Percentiles rank a stretch among this genome's conserved stretches.
Conservation (phyloP, 306 rosid species). For the Citrullus amarus region DNA sequence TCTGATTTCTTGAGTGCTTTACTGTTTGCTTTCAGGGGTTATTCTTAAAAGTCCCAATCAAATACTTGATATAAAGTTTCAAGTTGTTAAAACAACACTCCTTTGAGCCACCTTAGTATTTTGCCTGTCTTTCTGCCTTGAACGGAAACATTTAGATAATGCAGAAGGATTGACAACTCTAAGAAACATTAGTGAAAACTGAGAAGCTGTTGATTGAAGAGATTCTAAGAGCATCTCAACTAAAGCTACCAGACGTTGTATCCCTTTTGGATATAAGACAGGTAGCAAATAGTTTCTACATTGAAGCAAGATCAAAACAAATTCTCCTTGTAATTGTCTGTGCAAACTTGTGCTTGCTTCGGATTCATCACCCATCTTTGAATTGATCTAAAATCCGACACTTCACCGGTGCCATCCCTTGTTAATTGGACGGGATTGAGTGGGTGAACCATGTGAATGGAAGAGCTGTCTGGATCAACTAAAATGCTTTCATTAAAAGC, state of each 20-base stretch:
- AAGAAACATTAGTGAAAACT: not conserved
- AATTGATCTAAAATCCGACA: not conserved
- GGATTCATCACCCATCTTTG: not conserved
- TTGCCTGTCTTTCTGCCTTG: not conserved
- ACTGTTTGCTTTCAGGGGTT: not conserved
- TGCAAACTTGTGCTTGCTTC: not conserved
- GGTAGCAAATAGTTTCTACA: not conserved
- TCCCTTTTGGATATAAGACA: not conserved
- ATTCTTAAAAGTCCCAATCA: not conserved
- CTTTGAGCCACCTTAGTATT: not conserved
- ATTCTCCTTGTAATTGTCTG: constrained; percentile 10
- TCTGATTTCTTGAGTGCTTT: not conserved
- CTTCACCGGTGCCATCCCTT: not conserved
- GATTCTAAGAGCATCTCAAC: not conserved
- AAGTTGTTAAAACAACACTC: not conserved
- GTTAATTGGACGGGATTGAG: not conserved
- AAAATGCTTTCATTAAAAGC: not conserved
- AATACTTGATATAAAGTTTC: not conserved
- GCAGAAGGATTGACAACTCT: not conserved
- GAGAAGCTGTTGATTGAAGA: not conserved
- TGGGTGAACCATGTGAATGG: not conserved
- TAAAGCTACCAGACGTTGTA: not conserved
- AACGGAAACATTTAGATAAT: not conserved
- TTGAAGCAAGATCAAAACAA: not conserved
- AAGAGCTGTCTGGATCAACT: not conserved